These are phyloP conservation scores for Lyophyllum semitale DNA, from an alignment of 768 basidiomycete species.

Conservation along the genomic window DNA sequence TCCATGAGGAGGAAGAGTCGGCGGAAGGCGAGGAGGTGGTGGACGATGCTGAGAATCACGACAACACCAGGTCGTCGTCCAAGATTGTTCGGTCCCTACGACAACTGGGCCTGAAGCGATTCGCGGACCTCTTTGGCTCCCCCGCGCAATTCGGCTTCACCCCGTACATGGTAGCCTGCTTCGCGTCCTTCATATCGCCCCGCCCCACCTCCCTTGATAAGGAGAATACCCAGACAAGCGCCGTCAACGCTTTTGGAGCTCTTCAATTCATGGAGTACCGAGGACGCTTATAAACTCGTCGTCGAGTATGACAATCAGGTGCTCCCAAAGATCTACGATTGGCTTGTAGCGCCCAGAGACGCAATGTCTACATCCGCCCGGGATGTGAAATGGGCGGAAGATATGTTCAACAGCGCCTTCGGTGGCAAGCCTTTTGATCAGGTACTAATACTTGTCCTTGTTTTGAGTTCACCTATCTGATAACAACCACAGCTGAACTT, in stretches of 20 bases:
- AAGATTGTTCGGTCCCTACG: constrained; percentile 65
- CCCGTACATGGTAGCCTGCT: constrained; percentile 68
- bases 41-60: constrained; percentile 35
- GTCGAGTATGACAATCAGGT: constrained; percentile 68
- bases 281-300: constrained; percentile 59
- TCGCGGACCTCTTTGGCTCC: constrained; percentile 85
- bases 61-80: constrained; percentile 28
- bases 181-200: constrained; percentile 76
- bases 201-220: constrained; percentile 71
- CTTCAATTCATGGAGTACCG: constrained; percentile 74
- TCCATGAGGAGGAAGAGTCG: constrained; percentile 30
- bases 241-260: constrained; percentile 89
- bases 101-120: constrained; percentile 81
- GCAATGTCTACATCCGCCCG: constrained; percentile 43
- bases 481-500: constrained; percentile 15
- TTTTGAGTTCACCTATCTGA: not conserved
- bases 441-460: constrained; percentile 18
- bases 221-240: constrained; percentile 91
- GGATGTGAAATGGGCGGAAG: constrained; percentile 55
- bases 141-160: constrained; percentile 75
- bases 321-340: constrained; percentile 79
- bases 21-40: constrained; percentile 35
- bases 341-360: constrained; percentile 78
- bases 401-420: constrained; percentile 43
- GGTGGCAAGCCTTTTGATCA: constrained; percentile 34